Conservation (phyloP, 345 rosid species). For the Cardamine occulta region DNA sequence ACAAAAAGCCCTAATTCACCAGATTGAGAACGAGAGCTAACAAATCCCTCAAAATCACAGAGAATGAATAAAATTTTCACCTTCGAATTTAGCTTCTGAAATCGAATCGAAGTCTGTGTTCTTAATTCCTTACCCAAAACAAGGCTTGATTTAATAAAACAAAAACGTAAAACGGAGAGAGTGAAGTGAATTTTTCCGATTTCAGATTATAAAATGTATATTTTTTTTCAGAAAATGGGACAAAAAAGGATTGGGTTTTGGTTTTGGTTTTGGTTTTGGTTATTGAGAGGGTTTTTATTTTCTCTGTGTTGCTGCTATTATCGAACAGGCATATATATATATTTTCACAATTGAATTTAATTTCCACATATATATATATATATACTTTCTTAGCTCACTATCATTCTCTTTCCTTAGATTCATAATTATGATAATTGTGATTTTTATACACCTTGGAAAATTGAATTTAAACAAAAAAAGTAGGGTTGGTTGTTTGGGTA, state of each 20-base stretch:
- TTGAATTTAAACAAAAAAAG: too few species aligned
- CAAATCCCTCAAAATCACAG: neutral
- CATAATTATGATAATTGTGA: neutral
- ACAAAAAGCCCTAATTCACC: constrained; percentile 32
- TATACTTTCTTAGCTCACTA: constrained; percentile 8
- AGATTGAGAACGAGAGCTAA: constrained; percentile 27
- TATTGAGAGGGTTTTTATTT: neutral
- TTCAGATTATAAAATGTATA: constrained; percentile 5
- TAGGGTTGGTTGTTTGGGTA: constrained; percentile 35
- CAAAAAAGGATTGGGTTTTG: constrained; percentile 10
- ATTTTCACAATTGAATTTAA: neutral
- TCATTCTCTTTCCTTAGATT: neutral
- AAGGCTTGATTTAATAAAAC: neutral
- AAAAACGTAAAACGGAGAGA: constrained; percentile 22
- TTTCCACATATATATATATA: constrained; percentile 3
- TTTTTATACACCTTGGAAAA: constrained; percentile 6
- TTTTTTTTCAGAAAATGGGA: neutral
- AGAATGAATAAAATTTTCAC: neutral
- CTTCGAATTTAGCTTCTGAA: constrained; percentile 12
- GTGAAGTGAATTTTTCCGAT: constrained; percentile 36
- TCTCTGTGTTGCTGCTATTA: neutral
- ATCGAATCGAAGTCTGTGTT: constrained; percentile 32
- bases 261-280: neutral
- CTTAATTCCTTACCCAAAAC: neutral
- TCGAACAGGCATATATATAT: neutral